phyloP scores from a whole-genome alignment of 2,329 filamentous ascomycete genomes.

The Chaetomium sp. region DNA sequence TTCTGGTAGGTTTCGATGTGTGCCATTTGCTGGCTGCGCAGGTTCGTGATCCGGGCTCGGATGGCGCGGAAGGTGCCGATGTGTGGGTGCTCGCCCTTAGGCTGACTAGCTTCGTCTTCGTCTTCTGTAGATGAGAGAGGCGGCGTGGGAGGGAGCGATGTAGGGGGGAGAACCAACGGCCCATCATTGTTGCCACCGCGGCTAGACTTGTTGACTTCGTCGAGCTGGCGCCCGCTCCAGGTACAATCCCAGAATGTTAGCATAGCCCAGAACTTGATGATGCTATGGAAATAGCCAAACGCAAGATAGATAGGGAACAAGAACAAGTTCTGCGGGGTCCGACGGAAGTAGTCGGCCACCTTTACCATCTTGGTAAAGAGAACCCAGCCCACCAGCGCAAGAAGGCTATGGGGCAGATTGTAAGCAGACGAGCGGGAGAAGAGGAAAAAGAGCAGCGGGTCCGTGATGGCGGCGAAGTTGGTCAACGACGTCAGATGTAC shows the following conservation, averaged over 20 bases:
- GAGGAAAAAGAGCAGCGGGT: slow-evolving; percentile 36
- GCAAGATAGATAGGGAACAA: slow-evolving; percentile 44
- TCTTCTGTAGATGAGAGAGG: neutral
- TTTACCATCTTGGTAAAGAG: slow-evolving; percentile 52
- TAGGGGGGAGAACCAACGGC: neutral
- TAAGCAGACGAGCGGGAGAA: slow-evolving; percentile 8
- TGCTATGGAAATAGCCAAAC: slow-evolving; percentile 52
- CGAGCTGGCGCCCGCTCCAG: slow-evolving; percentile 38
- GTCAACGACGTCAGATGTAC: slow-evolving; percentile 48
- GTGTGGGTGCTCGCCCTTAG: neutral
- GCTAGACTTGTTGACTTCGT: slow-evolving; percentile 1
- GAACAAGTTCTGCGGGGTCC: slow-evolving; percentile 44
- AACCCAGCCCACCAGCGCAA: slow-evolving; percentile 38
- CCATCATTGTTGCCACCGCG: neutral
- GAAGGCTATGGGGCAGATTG: neutral
- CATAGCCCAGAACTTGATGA: slow-evolving; percentile 51
- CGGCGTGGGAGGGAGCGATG: neutral
- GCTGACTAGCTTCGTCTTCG: neutral
- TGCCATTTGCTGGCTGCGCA: neutral
- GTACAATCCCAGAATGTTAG: slow-evolving; percentile 43
- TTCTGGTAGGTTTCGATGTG: neutral
- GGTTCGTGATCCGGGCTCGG: neutral
- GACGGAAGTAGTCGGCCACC: slow-evolving; percentile 44
- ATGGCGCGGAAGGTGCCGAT: neutral
- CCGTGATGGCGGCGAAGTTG: slow-evolving; percentile 51